These are phyloP conservation scores for Eucalyptus lansdowneana DNA, from an alignment of 345 rosid genomes.

Conservation along the genomic window DNA sequence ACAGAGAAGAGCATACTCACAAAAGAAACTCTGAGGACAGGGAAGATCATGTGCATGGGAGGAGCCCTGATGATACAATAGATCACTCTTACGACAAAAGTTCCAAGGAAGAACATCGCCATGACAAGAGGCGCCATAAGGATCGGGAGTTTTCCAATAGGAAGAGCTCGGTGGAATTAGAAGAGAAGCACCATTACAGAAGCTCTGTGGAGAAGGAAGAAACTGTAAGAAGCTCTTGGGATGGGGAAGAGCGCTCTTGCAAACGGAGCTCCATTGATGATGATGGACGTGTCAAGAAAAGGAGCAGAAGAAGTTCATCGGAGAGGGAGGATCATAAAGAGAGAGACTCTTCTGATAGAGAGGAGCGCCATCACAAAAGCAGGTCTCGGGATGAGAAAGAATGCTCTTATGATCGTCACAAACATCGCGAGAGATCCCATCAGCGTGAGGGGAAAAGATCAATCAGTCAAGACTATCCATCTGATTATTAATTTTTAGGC, in stretches of 20 bases:
- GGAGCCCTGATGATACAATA: constrained; percentile 5
- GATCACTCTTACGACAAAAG: not conserved
- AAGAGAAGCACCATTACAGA: not conserved
- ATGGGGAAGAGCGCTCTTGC: constrained; percentile 6
- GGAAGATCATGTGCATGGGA: not conserved
- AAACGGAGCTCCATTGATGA: constrained; percentile 9
- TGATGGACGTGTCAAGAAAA: not conserved
- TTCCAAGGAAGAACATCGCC: not conserved
- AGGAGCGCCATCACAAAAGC: constrained; percentile 11
- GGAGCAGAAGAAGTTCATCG: constrained; percentile 1
- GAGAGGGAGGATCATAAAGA: constrained; percentile 13
- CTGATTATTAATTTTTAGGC: not conserved
- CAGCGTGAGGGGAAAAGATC: not conserved
- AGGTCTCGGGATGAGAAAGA: constrained; percentile 6
- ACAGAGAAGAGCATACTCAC: constrained; percentile 17
- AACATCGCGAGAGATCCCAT: not conserved
- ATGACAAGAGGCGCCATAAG: not conserved
- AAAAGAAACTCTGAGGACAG: not conserved
- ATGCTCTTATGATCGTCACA: not conserved
- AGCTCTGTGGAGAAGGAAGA: not conserved
- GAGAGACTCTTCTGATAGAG: constrained; percentile 6
- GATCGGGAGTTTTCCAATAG: not conserved
- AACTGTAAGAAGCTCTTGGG: not conserved
- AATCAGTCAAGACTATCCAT: constrained; percentile 1
- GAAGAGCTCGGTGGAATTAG: not conserved